phyloP scores from a whole-genome alignment of 352 stramenopile genomes.

The Achlya hypogyna region DNA sequence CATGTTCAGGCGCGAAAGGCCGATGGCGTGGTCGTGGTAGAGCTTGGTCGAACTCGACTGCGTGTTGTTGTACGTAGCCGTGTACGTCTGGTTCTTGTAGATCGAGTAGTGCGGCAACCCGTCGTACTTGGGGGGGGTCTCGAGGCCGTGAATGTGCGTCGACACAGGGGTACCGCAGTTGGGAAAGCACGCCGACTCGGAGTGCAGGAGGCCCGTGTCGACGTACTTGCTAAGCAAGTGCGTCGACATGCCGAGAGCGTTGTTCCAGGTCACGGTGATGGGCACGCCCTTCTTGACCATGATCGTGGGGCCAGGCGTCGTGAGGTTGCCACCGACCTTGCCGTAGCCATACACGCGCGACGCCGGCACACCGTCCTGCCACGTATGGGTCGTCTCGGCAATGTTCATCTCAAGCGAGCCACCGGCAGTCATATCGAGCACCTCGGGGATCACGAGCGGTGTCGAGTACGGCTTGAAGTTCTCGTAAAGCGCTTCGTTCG shows the following conservation, averaged over 20 bases:
- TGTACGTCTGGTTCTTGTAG: constrained; percentile 55
- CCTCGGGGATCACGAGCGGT: constrained; percentile 28
- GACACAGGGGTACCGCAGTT: constrained; percentile 53
- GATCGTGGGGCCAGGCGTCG: constrained; percentile 41
- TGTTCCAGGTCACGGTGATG: constrained; percentile 44
- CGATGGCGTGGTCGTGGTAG: constrained; percentile 66
- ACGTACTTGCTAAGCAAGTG: constrained; percentile 46
- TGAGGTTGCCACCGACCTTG: constrained; percentile 21
- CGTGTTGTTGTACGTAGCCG: constrained; percentile 52
- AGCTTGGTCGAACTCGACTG: constrained; percentile 58
- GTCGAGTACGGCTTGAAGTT: constrained; percentile 31
- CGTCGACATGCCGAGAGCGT: constrained; percentile 29
- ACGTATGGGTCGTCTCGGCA: constrained; percentile 34
- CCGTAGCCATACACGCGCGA: constrained; percentile 42
- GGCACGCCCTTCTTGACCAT: constrained; percentile 35
- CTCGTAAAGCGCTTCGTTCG: constrained; percentile 25
- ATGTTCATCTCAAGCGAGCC: constrained; percentile 34
- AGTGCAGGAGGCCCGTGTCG: constrained; percentile 32
- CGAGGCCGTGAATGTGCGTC: constrained; percentile 53
- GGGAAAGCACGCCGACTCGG: constrained; percentile 51
- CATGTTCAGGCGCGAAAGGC: constrained; percentile 50
- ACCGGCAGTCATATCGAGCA: constrained; percentile 33
- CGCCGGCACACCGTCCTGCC: constrained; percentile 31
- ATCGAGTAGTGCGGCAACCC: constrained; percentile 44
- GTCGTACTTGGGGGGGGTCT: constrained; percentile 53